phyloP scores from a whole-genome alignment of 257 asterid species.

The Ilex asprella region DNA sequence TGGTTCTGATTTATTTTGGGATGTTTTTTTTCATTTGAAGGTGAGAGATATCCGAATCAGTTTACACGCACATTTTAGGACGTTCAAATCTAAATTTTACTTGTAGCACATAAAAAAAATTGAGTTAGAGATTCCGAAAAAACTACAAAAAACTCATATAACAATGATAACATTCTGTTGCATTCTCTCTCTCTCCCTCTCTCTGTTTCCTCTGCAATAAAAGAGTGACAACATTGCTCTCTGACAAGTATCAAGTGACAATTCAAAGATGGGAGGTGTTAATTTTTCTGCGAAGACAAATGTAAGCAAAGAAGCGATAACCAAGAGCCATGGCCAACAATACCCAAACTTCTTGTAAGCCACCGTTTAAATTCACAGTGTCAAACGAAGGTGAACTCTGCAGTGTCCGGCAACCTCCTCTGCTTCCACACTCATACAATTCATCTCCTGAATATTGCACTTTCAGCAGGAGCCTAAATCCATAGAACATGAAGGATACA shows the following conservation, averaged over 20 bases:
- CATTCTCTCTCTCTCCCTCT: no score
- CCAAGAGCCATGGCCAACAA: constrained; percentile 74
- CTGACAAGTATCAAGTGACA: background rate
- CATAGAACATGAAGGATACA: constrained; percentile 79
- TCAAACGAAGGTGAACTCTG: constrained; percentile 91
- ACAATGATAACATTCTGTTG: no score
- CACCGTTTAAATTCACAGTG: constrained; percentile 65
- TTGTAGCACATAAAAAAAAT: no score
- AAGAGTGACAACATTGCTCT: background rate
- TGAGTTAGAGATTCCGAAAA: no score
- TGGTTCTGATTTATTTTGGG: no score
- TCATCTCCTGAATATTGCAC: constrained; percentile 78
- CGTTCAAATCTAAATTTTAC: no score
- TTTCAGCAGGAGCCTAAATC: constrained; percentile 80
- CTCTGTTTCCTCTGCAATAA: background rate
- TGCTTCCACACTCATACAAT: constrained; percentile 64
- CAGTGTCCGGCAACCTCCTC: constrained; percentile 54
- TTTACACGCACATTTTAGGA: no score
- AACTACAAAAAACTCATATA: no score
- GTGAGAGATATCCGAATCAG: no score
- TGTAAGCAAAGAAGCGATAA: constrained; percentile 61
- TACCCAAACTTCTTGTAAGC: constrained; percentile 75
- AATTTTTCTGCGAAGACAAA: constrained; percentile 58
- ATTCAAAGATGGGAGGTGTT: constrained; percentile 36
- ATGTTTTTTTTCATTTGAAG: no score